Evolutionary conservation across 108 stramenopile genomes (phyloP), one percentile per base, ranked within the genome.

Genomic region (Discostella stelligeroides): DNA sequence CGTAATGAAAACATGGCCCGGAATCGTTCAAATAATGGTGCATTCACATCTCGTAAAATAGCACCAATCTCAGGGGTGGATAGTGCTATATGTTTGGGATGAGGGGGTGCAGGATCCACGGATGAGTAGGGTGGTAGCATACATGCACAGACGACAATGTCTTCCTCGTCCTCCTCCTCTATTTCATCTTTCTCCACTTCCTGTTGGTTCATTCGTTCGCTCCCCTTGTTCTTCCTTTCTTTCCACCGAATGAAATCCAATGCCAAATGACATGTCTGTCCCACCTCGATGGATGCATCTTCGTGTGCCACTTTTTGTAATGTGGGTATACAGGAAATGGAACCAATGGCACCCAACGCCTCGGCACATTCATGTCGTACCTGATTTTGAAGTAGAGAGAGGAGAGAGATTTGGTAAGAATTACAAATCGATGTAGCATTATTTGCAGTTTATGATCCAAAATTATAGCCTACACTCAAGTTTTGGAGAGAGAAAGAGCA

Each of bases 1-100:
- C 99, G 85, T 24, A 99, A 65, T 8, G 94, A 88, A 73, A 99
- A 99, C 98, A 99, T 98, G 58, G 97, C 98, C 38, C 97, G 89
- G 70, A 95, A 97, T 58, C 99, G 81, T 69, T 96, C 89, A 76
- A 97, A 96, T 14, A 99, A 76, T 43, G 87, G 81, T n/a, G 56
- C 47, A 15, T 25, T 37, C 61, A 60, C 55, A 81, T 99, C 85
- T 24, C 78, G 42, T 27, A 99, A 73, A 60, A 88, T 76, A 37
- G 68, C 63, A 12, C 92, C 90, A 23, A 99, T 72, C 49, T 88
- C 84, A 6, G 37, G 57, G 2, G 82, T 62, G 11, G 83, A 77
- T 73, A 84, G 60, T 18, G 51, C 50, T 9, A 12, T 70, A 76
- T 89, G 90, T 17, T 79, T 53, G 23, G 91, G 92, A 83, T 93